These are phyloP conservation scores for Podaxis sp. DNA, from an alignment of 768 basidiomycete species.

Conservation along the genomic window DNA sequence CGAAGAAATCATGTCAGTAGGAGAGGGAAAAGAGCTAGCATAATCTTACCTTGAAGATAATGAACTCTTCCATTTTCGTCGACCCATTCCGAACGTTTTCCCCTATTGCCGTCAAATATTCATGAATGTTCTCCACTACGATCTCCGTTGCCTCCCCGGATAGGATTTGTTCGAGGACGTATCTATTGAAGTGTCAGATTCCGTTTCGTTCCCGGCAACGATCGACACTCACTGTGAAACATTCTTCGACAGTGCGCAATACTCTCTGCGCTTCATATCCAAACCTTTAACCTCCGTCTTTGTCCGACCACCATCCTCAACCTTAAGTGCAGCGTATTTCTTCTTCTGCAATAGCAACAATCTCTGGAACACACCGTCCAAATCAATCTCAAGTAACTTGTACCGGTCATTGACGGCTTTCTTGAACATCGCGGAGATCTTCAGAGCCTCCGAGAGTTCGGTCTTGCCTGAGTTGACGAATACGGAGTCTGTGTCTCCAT, in stretches of 20 bases:
- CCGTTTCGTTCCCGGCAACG: neutral
- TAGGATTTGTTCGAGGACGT: slow-evolving; percentile 85
- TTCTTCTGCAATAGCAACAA: slow-evolving; percentile 95
- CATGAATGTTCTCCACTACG: slow-evolving; percentile 90
- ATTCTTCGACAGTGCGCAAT: slow-evolving; percentile 86
- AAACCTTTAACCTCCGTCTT: slow-evolving; percentile 93
- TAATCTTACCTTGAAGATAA: slow-evolving; percentile 82
- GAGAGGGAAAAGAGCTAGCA: neutral
- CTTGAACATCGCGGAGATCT: slow-evolving; percentile 91
- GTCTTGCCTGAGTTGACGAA: slow-evolving; percentile 96
- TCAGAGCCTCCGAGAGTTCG: slow-evolving; percentile 84
- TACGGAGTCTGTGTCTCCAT: slow-evolving; percentile 98
- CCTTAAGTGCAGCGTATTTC: slow-evolving; percentile 97
- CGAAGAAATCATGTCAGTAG: neutral
- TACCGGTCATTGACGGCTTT: slow-evolving; percentile 96
- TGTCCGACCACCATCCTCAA: slow-evolving; percentile 78
- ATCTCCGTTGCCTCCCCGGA: slow-evolving; percentile 89
- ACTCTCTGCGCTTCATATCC: slow-evolving; percentile 99
- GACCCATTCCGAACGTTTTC: slow-evolving; percentile 76
- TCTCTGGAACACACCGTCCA: slow-evolving; percentile 92
- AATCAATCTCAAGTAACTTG: slow-evolving; percentile 93
- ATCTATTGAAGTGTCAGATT: slow-evolving; percentile 45
- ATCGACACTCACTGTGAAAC: slow-evolving; percentile 78
- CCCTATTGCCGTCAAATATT: slow-evolving; percentile 79
- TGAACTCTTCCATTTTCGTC: slow-evolving; percentile 89